These are phyloP conservation scores for Quercus engelmannii DNA, from an alignment of 306 rosid genomes.

Conservation along the genomic window DNA sequence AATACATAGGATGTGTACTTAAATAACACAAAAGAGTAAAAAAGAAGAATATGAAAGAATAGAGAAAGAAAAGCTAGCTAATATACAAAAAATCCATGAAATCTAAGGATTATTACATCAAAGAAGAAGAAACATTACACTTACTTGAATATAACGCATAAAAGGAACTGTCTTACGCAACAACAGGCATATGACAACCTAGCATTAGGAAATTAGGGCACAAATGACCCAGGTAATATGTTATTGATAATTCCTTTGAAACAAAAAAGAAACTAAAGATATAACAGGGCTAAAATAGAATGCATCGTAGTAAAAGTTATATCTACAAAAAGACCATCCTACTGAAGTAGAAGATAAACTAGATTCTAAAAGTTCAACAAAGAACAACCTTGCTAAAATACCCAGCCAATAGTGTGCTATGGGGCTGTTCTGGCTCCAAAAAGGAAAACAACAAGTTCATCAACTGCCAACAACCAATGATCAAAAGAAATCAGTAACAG, in stretches of 20 bases:
- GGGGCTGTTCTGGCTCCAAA: constrained; percentile 75
- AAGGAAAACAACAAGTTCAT: constrained; percentile 89
- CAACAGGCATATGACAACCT: constrained; percentile 95
- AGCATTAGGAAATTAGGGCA: constrained; percentile 36
- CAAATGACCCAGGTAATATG: constrained; percentile 11
- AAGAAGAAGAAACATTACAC: constrained; percentile 19
- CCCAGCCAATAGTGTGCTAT: constrained; percentile 86
- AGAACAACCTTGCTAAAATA: constrained; percentile 91
- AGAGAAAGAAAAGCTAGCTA: background rate
- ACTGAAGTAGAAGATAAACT: background rate
- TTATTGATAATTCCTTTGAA: constrained; percentile 1
- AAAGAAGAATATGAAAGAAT: background rate
- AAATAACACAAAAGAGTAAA: too few relatives aligned
- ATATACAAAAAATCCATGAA: too few relatives aligned
- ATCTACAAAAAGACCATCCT: background rate
- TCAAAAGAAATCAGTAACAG: constrained; percentile 31
- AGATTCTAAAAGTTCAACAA: constrained; percentile 22
- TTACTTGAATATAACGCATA: constrained; percentile 90
- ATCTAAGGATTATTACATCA: background rate
- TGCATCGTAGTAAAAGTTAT: background rate
- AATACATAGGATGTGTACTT: too few relatives aligned
- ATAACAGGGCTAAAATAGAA: background rate
- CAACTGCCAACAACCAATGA: constrained; percentile 63
- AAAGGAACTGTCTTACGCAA: constrained; percentile 94
- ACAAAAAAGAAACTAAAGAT: background rate